These are phyloP conservation scores for Aspergillus spinulosporus DNA, from an alignment of 2,329 filamentous ascomycete genomes.

Conservation along the genomic window DNA sequence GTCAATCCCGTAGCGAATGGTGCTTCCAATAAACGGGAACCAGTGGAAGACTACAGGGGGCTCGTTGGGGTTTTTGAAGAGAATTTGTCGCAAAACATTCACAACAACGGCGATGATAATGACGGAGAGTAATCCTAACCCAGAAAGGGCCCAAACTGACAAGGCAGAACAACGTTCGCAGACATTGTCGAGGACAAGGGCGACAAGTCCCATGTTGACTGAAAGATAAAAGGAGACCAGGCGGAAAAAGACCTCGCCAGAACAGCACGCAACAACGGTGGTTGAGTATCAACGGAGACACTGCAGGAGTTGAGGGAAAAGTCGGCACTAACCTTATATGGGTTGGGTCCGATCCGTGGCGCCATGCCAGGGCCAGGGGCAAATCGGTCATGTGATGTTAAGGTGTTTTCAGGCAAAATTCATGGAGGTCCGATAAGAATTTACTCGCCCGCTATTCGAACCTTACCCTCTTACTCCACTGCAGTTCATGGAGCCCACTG, in stretches of 20 bases:
- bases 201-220: constrained; percentile 57
- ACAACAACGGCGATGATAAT: constrained; percentile 62
- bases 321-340: not conserved
- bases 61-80: constrained; percentile 80
- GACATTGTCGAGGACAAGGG: constrained; percentile 47
- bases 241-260: not conserved
- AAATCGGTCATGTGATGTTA: no score
- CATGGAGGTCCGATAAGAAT: no score
- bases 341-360: not conserved
- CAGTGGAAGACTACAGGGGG: constrained; percentile 68
- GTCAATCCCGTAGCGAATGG: constrained; percentile 91
- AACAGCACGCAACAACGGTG: not conserved
- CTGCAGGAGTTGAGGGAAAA: not conserved
- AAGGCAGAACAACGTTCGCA: constrained; percentile 49
- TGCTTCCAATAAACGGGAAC: constrained; percentile 78
- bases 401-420: no score
- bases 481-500: no score
- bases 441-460: no score
- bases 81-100: constrained; percentile 77
- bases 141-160: constrained; percentile 49
- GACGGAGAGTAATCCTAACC: constrained; percentile 49
- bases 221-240: constrained; percentile 5
- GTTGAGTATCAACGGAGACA: not conserved
- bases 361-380: no score
- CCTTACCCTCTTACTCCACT: no score